Conservation (phyloP, 2,329 filamentous ascomycete species). For the Colletotrichum agaves region DNA sequence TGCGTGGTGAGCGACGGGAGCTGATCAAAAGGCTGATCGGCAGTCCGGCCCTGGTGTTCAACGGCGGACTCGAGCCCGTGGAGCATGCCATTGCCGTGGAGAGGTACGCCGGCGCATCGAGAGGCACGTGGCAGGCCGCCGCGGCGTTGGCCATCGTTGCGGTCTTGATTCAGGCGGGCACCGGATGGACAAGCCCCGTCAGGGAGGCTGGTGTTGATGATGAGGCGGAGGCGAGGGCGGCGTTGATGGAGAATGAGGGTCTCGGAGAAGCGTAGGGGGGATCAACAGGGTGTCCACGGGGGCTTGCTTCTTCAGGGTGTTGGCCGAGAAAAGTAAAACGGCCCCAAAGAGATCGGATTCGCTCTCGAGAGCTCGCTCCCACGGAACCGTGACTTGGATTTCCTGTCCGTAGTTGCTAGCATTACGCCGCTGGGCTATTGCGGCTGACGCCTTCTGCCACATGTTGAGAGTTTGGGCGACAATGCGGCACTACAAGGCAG, state of each 20-base stretch:
- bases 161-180: constrained; percentile 59
- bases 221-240: constrained; percentile 43
- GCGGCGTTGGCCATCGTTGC: constrained; percentile 56
- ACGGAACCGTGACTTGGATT: too few relatives aligned
- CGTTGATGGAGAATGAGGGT: constrained; percentile 45
- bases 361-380: too few relatives aligned
- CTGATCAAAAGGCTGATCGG: constrained; percentile 61
- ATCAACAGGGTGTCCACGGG: neutral
- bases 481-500: too few relatives aligned
- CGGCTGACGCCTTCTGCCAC: too few relatives aligned
- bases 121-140: constrained; percentile 59
- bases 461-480: too few relatives aligned
- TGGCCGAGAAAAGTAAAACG: too few relatives aligned
- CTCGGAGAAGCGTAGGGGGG: constrained; percentile 44
- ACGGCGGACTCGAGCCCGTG: constrained; percentile 50
- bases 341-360: too few relatives aligned
- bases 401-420: neutral
- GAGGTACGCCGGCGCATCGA: constrained; percentile 59
- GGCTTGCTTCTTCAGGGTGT: too few relatives aligned
- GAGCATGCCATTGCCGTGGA: constrained; percentile 59
- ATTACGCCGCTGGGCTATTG: too few relatives aligned
- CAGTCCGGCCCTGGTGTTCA: constrained; percentile 61
- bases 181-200: constrained; percentile 60
- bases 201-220: constrained; percentile 52
- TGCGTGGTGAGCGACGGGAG: constrained; percentile 47